Percentiles rank a stretch among this genome's conserved stretches.
Conservation (phyloP, 768 basidiomycete genomes). For the Podaxis mareebaensis region DNA sequence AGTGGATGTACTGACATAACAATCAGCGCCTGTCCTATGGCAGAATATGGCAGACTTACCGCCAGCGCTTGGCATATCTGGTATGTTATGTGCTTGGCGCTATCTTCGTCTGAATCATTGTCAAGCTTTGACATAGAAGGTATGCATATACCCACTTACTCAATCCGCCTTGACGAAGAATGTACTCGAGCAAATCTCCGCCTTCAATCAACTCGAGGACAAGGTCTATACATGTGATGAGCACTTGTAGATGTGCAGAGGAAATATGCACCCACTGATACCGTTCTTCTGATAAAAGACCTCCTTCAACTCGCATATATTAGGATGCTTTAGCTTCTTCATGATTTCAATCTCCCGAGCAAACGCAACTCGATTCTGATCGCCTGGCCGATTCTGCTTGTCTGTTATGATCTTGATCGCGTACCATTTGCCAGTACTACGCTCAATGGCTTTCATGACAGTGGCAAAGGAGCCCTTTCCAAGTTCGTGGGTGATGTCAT, state of each 20-base stretch:
- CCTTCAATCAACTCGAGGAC: slow-evolving; percentile 87
- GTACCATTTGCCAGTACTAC: slow-evolving; percentile 67
- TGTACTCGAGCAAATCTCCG: slow-evolving; percentile 85
- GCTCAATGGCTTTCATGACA: slow-evolving; percentile 80
- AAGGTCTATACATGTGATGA: slow-evolving; percentile 48
- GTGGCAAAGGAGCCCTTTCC: slow-evolving; percentile 93
- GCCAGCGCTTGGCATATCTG: slow-evolving; percentile 83
- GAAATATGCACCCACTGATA: slow-evolving; percentile 48
- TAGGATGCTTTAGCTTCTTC: slow-evolving; percentile 72
- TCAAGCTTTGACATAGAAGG: neutral
- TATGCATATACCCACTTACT: slow-evolving; percentile 40
- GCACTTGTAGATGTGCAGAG: slow-evolving; percentile 22
- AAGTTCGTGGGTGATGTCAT: slow-evolving; percentile 69
- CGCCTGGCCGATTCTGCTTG: slow-evolving; percentile 32
- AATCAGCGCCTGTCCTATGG: neutral
- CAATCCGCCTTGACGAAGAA: slow-evolving; percentile 60
- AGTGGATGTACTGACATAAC: slow-evolving; percentile 59
- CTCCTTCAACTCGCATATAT: slow-evolving; percentile 81
- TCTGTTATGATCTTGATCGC: slow-evolving; percentile 88
- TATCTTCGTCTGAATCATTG: slow-evolving; percentile 45
- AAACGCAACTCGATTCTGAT: slow-evolving; percentile 39
- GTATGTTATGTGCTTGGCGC: slow-evolving; percentile 68
- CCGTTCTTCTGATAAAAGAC: slow-evolving; percentile 64
- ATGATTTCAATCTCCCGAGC: slow-evolving; percentile 80
- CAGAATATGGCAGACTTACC: slow-evolving; percentile 36